phyloP scores from a whole-genome alignment of 176 grass and related monocot species.

The Aegilops umbellulata region DNA sequence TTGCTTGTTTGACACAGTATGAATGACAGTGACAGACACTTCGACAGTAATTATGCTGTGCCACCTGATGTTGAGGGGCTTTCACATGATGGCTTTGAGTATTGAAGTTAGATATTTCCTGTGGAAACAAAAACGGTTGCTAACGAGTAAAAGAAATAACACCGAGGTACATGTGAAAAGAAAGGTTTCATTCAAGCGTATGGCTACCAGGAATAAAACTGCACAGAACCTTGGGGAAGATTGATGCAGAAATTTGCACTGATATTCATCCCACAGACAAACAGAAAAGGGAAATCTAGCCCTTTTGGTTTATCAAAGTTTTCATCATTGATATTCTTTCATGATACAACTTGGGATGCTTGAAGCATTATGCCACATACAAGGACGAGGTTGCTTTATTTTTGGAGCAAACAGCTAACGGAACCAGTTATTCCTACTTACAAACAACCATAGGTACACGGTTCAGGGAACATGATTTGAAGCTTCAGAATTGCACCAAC shows the following conservation, averaged over 20 bases:
- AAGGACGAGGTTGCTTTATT: constrained; percentile 8
- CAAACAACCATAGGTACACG: not conserved
- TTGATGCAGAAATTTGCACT: not conserved
- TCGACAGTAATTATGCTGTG: not conserved
- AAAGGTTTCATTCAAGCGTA: not conserved
- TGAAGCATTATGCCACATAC: constrained; percentile 1
- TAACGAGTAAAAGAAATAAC: not conserved
- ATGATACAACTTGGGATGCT: constrained; percentile 2
- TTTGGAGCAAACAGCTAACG: constrained; percentile 2
- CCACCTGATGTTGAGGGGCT: not conserved
- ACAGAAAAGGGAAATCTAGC: not conserved
- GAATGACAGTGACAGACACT: not conserved
- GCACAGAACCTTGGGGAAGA: not conserved
- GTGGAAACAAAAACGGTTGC: not conserved
- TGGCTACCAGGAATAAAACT: not conserved
- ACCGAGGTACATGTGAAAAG: not conserved
- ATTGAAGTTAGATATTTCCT: not conserved
- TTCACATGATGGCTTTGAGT: not conserved
- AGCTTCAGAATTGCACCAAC: not conserved
- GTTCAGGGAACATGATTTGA: not conserved
- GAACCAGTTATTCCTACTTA: constrained; percentile 15
- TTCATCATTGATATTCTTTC: not conserved
- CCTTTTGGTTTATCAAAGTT: not conserved
- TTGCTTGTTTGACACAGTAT: not conserved
- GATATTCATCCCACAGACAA: not conserved